Evolutionary conservation across 2,329 filamentous ascomycete species (phyloP).

Genomic region (Cordyceps pruinosa): DNA sequence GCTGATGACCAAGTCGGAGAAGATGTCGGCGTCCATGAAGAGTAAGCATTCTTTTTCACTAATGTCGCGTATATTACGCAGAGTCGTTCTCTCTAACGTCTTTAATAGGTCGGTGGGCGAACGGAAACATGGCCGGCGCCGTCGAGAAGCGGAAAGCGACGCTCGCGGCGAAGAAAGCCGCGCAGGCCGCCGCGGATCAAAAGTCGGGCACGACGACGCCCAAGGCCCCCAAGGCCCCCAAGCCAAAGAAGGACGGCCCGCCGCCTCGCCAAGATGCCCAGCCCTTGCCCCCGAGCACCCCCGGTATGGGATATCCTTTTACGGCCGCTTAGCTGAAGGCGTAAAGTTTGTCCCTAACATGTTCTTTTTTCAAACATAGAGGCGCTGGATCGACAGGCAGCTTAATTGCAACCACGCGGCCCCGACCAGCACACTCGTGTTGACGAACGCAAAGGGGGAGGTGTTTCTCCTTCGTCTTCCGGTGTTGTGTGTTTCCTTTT

Average conservation of each 20-base stretch:
- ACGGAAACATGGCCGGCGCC: slow-evolving; percentile 53
- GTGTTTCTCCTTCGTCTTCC: background rate
- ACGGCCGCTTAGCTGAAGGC: background rate
- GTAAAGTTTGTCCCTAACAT: background rate
- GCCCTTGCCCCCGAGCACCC: slow-evolving; percentile 5
- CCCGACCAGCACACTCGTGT: slow-evolving; percentile 1
- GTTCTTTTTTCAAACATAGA: background rate
- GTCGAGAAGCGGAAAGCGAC: slow-evolving; percentile 55
- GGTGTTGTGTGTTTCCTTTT: background rate
- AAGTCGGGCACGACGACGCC: slow-evolving; percentile 30
- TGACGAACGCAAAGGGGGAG: background rate
- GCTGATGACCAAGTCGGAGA: slow-evolving; percentile 57
- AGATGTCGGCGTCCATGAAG: slow-evolving; percentile 61
- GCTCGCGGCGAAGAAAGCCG: slow-evolving; percentile 51
- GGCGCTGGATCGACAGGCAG: background rate
- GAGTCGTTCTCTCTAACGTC: background rate
- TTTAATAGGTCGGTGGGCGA: slow-evolving; percentile 48
- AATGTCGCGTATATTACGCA: background rate
- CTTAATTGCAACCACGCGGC: background rate
- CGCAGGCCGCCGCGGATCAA: slow-evolving; percentile 35
- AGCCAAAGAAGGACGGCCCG: slow-evolving; percentile 28
- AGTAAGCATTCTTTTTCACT: slow-evolving; percentile 34
- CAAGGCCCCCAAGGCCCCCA: slow-evolving; percentile 28
- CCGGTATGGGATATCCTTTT: slow-evolving; percentile 3
- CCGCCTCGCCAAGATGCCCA: slow-evolving; percentile 19